Conservation (phyloP, 768 basidiomycete genomes). For the Leccinum subtestaceum region DNA sequence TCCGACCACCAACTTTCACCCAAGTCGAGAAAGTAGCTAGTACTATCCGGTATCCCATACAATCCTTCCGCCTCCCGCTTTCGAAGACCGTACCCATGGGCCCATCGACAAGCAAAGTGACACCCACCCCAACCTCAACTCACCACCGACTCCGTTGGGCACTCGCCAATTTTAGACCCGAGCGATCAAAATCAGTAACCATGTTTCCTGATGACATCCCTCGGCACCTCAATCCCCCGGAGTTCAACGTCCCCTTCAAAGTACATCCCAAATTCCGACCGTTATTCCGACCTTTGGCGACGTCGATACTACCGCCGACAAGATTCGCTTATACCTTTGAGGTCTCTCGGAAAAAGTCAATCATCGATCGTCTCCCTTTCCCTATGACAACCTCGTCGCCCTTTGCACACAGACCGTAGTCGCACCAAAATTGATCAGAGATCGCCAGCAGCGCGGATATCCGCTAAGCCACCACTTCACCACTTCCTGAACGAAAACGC, state of each 20-base stretch:
- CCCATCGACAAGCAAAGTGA: not conserved
- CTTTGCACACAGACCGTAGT: not conserved
- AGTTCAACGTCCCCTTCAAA: not conserved
- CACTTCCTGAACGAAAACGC: not conserved
- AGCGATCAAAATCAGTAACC: not conserved
- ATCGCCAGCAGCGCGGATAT: not conserved
- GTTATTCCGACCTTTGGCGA: not conserved
- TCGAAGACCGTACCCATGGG: not conserved
- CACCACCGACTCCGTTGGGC: not conserved
- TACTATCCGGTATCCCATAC: not conserved
- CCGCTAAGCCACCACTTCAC: not conserved
- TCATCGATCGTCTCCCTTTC: not conserved
- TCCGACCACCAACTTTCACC: no score
- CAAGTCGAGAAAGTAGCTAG: no score
- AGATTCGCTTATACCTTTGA: slow-evolving; percentile 1
- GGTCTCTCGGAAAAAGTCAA: not conserved
- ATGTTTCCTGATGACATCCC: not conserved
- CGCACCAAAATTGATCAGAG: not conserved
- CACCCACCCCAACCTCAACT: not conserved
- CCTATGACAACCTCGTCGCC: not conserved
- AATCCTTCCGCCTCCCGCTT: not conserved
- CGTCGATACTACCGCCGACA: not conserved
- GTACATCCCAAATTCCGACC: not conserved
- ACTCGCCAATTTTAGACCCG: not conserved
- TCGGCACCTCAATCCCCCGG: not conserved